Evolutionary conservation across 129 eudicot genomes (phyloP).

Genomic region (carrot (Daucus carota)): DNA sequence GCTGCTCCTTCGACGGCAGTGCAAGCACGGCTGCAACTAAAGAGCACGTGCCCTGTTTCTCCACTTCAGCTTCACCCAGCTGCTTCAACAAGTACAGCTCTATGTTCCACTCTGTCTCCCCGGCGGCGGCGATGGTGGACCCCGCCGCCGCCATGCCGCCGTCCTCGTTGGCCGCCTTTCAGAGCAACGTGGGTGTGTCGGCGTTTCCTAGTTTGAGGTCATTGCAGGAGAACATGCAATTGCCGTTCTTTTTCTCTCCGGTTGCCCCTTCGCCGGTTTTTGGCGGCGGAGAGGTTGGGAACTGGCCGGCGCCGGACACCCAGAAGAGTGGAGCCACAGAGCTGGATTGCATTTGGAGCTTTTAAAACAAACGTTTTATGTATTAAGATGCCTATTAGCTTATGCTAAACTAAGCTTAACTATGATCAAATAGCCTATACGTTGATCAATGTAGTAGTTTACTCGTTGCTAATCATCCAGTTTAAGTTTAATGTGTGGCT

Average conservation of each 20-base stretch:
- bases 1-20: slow-evolving; percentile 34
- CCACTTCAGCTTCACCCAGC: slow-evolving; percentile 50
- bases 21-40: slow-evolving; percentile 22
- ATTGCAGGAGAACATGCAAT: slow-evolving; percentile 66
- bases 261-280: slow-evolving; percentile 28
- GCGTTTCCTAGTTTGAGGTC: slow-evolving; percentile 63
- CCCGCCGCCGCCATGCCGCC: neutral
- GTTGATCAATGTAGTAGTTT: neutral
- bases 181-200: slow-evolving; percentile 22
- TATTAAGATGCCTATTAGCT: neutral
- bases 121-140: slow-evolving; percentile 1
- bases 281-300: slow-evolving; percentile 21
- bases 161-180: slow-evolving; percentile 9
- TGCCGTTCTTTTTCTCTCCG: slow-evolving; percentile 40
- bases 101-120: slow-evolving; percentile 35
- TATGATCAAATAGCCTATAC: neutral
- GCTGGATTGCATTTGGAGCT: slow-evolving; percentile 85
- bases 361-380: slow-evolving; percentile 13
- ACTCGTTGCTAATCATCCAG: neutral
- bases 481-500: neutral
- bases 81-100: slow-evolving; percentile 16
- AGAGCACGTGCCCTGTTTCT: slow-evolving; percentile 99
- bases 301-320: slow-evolving; percentile 49
- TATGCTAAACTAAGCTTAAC: neutral
- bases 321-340: slow-evolving; percentile 48